phyloP scores from a whole-genome alignment of 1,284 basidiomycete species.

The Ceratobasidium papillatum region DNA sequence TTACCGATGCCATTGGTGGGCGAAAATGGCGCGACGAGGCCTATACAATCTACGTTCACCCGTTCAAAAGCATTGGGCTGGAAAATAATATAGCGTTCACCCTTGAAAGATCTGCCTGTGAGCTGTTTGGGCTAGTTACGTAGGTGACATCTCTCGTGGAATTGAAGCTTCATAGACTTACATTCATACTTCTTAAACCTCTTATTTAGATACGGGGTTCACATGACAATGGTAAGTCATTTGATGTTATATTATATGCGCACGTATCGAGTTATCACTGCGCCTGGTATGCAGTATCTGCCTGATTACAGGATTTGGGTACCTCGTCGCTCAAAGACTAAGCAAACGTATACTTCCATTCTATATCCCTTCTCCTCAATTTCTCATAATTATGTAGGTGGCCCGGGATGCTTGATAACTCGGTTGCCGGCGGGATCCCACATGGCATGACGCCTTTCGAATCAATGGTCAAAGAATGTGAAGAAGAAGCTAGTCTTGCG shows the following conservation, averaged over 20 bases:
- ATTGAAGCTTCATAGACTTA: not conserved
- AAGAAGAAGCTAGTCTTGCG: slow-evolving; percentile 87
- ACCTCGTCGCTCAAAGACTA: slow-evolving; percentile 83
- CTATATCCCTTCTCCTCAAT: slow-evolving; percentile 37
- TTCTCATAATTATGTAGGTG: slow-evolving; percentile 58
- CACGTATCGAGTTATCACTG: slow-evolving; percentile 49
- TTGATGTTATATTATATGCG: slow-evolving; percentile 57
- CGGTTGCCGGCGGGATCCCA: slow-evolving; percentile 79
- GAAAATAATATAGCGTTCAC: slow-evolving; percentile 77
- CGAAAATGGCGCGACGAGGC: slow-evolving; percentile 84
- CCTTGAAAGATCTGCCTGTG: slow-evolving; percentile 88
- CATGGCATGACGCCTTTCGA: slow-evolving; percentile 79
- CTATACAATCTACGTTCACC: slow-evolving; percentile 82
- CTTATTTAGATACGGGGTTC: slow-evolving; percentile 63
- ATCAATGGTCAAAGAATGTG: slow-evolving; percentile 88
- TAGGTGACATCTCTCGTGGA: slow-evolving; percentile 55
- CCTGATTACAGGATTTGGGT: slow-evolving; percentile 79
- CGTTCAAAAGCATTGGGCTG: slow-evolving; percentile 57
- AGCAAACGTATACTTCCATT: slow-evolving; percentile 74
- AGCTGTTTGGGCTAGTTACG: slow-evolving; percentile 89
- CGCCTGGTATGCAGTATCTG: slow-evolving; percentile 51
- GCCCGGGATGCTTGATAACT: slow-evolving; percentile 81
- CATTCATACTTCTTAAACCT: not conserved
- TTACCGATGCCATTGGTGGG: slow-evolving; percentile 71
- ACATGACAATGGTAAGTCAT: slow-evolving; percentile 66